Base-by-base conservation (phyloP, 805 yeast genomes). In the Spencermartinsiella europaea region DNA sequence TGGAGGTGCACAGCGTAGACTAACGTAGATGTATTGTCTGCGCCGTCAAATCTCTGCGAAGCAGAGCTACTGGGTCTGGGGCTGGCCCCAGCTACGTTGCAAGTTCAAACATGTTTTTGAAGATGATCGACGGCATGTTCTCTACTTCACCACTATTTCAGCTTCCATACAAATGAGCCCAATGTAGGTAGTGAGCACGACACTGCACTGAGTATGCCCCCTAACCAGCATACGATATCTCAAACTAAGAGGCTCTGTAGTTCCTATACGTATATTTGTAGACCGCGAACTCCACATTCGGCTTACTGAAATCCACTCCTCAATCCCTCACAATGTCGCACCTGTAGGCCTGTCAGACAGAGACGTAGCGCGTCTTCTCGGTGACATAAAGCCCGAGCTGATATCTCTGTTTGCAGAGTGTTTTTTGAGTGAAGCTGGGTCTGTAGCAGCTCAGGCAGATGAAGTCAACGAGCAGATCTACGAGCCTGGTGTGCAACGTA, bases 221-320 rank as follows among this genome's bases (percentile, higher is more conserved):
- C 21, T 17, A 37, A 21, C 21, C 40, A 21, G 21, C 17, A 8
- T 34, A n/a, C 37, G 19, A 7, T 34, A n/a, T 16, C 37, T n/a
- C 7, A 34, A 34, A 14, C n/a, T 34, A 14, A 34, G 37, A 34
- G n/a, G 37, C n/a, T 17, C 37, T 34, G 38, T 39, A 21, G 27
- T 42, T n/a, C 50, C 50, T 3, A 27, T 47, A 14, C 22, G 50
- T 12, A 39, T 47, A n/a, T 40, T 43, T 33, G 20, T 38, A 3
- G 50, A 47, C 43, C 46, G 50, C 17, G 44, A 47, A 34, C 34
- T 47, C 5, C n/a, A 22, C 10, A n/a, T 40, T 5, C 22, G 16
- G 4, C 40, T 45, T 2, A 37, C 38, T n/a, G 31, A 19, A 22
- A 38, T 10, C 42, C 19, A 21, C 10, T 38, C 42, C 5, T 38